Base-by-base conservation (phyloP, 139 green algal genomes). In the Chlamydomonas applanata region DNA sequence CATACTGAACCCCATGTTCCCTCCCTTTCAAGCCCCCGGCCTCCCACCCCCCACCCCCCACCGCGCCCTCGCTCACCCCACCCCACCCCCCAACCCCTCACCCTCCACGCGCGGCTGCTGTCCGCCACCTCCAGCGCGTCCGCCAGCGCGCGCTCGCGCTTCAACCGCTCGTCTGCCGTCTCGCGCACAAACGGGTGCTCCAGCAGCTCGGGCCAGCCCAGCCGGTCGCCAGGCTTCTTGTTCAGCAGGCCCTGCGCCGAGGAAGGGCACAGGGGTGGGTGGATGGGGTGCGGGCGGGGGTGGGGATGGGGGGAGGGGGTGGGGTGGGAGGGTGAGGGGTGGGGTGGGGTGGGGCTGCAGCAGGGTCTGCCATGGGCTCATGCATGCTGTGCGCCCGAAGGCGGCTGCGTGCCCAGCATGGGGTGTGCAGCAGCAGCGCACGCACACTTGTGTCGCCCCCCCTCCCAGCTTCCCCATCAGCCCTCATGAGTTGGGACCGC, bases 151-250 rank as follows among this genome's bases (percentile, higher is more conserved):
- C 74, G 79, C 75, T 91, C 89, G 29, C 85, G 53, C 64, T 45
- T 71, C 19, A 73, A 19, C 16, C 76, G 77, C 82, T 92, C 86
- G 56, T 89, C 82, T 11, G 30, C 19, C 4, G 83, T 93, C 70
- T 98, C 91, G 11, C 81, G 66, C 49, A 99, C 87, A 82, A 99
- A 99, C 0, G 94, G 93, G 75, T 99, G 95, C 0, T 97, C 83
- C 52, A 97, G 83, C 68, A 99, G 88, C 22, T 91, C 73, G 1
- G 95, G 95, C 94, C 96, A 99, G 57, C 83, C 84, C 75, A 99
- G 85, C 73, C 95, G 82, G 45, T 95, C 83, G 22, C 72, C 72
- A 0, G 91, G 91, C 69, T 90, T 83, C 92, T 99, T 99, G 77
- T 97, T 96, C 36, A 99, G 88, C 77, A 99, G 83, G 20, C 95